These are phyloP conservation scores for Aspergillus awamori DNA, from an alignment of 2,329 filamentous ascomycete species.

Conservation along the genomic window DNA sequence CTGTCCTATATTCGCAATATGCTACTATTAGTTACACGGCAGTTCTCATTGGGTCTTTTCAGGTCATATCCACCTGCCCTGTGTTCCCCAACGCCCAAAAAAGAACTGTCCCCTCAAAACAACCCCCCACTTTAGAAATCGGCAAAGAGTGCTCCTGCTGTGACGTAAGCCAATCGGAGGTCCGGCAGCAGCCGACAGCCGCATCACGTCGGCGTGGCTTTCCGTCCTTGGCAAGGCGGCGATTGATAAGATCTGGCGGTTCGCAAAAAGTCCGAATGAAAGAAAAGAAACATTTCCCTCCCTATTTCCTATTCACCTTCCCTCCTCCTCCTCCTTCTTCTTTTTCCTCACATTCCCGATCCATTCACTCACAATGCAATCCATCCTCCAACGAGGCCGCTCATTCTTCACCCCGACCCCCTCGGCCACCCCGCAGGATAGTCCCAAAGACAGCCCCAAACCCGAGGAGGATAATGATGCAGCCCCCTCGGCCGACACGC, in stretches of 20 bases:
- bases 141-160: not conserved
- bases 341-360: not conserved
- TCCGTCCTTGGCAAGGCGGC: slow-evolving; percentile 23
- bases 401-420: slow-evolving; percentile 36
- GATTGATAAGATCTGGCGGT: slow-evolving; percentile 38
- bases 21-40: not conserved
- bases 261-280: not conserved
- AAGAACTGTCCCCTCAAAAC: no score
- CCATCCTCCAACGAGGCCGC: slow-evolving; percentile 38
- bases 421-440: slow-evolving; percentile 27
- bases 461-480: slow-evolving; percentile 25
- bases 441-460: slow-evolving; percentile 9
- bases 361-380: slow-evolving; percentile 31
- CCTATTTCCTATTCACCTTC: no score
- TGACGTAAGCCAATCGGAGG: slow-evolving; percentile 11
- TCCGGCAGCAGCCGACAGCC: slow-evolving; percentile 1
- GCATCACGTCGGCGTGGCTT: slow-evolving; percentile 9
- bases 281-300: no score
- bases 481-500: slow-evolving; percentile 50
- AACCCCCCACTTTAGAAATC: not conserved
- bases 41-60: no score
- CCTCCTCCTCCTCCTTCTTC: not conserved
- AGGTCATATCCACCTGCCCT: not conserved
- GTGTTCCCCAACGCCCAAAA: not conserved
- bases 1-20: not conserved